Base-by-base conservation (phyloP, 2,329 filamentous ascomycete genomes). In the Monosporascus sp. region DNA sequence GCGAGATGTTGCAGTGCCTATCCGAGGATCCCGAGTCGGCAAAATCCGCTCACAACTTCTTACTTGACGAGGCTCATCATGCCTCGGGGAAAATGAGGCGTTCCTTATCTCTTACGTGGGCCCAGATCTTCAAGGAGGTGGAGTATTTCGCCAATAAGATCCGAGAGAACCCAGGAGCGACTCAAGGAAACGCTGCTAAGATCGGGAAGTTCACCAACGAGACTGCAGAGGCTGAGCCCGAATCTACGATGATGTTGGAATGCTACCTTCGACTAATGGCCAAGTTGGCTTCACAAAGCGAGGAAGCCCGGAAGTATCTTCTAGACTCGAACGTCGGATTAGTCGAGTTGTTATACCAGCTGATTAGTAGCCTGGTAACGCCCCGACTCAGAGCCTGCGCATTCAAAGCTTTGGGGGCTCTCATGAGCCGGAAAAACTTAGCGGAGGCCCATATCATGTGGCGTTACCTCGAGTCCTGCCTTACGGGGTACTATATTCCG, bases 191-290 rank as follows among this genome's bases (percentile, higher is more conserved):
- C 15, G 67, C 78, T 17, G 80, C 82, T 62, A 79, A 84, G 55
- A 69, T 79, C 51, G 79, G 80, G 47, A 87, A 89, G 67, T 75
- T 82, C 46, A 75, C 81, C 44, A 76, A 75, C 18, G 85, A 88
- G 45, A 80, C 87, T 55, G 84, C 90, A 55, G 91, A 96, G 67
- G 78, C 80, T 27, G 93, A 97, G 66, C 89, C 91, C 4, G 95
- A 99, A 69, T 95, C 90, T 41, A 86, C 88, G n/a, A 89, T 96
- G 72, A 97, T 99, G 90, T 78, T 99, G 27, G 91, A 97, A 66
- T 93, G 90, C 61, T 97, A 97, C 67, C 78, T 99, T 50, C 85
- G 93, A 31, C 79, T 99, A 5, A 88, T 96, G 62, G 84, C 90
- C 3, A 90, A 95, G 68, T 76, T 99, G 9, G 86, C 87, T 56